phyloP scores from a whole-genome alignment of 495 filamentous ascomycete genomes.

The Wilcoxina mikolae region DNA sequence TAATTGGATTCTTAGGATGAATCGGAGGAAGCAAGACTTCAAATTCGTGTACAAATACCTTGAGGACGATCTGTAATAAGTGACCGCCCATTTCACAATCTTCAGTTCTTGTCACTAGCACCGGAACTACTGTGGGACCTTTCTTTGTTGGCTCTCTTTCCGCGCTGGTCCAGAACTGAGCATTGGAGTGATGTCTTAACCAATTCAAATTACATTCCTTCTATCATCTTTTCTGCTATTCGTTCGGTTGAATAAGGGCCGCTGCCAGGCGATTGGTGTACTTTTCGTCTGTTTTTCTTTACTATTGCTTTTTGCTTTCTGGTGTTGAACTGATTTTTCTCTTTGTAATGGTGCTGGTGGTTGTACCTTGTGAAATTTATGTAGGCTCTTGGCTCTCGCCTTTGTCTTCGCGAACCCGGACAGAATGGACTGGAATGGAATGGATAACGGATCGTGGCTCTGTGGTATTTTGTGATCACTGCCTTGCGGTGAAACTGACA shows the following conservation, averaged over 20 bases:
- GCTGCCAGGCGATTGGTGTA: background rate
- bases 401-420: too few species aligned
- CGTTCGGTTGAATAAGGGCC: too few species aligned
- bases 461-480: too few species aligned
- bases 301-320: background rate
- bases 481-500: too few species aligned
- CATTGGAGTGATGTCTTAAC: background rate
- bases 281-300: background rate
- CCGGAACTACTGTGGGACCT: too few species aligned
- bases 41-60: conserved; percentile 96
- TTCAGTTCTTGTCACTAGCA: too few species aligned
- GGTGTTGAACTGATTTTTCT: background rate
- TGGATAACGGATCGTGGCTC: too few species aligned
- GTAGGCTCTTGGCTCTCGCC: too few species aligned
- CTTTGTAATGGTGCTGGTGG: background rate
- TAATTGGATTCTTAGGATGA: conserved; percentile 63
- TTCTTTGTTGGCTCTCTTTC: too few species aligned
- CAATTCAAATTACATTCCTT: background rate
- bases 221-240: background rate
- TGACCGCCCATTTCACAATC: background rate
- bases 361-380: too few species aligned
- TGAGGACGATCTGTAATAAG: conserved; percentile 64
- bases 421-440: too few species aligned
- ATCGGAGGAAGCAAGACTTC: conserved; percentile 93
- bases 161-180: too few species aligned